Percentiles rank a stretch among this genome's conserved stretches.
Conservation (phyloP, 163 green algal genomes). For the Coccomyxa subellipsoidea region DNA sequence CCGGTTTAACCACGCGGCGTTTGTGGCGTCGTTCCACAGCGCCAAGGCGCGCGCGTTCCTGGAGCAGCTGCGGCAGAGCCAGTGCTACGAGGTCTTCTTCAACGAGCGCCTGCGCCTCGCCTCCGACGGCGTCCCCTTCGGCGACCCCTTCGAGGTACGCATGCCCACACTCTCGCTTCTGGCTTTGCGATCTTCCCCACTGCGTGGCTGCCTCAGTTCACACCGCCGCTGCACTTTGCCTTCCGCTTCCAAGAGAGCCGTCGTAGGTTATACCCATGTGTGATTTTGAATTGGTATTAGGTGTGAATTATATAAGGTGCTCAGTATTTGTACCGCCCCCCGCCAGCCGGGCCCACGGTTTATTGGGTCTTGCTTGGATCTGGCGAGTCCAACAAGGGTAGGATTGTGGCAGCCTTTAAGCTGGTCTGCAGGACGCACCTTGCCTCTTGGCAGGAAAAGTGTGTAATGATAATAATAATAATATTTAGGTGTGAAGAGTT, state of each 20-base stretch:
- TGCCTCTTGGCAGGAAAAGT: not conserved
- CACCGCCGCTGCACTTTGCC: too few species aligned
- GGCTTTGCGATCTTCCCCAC: not conserved
- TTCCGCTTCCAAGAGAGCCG: too few species aligned
- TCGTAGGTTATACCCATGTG: too few species aligned
- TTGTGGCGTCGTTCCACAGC: conserved; percentile 39
- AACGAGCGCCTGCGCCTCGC: conserved; percentile 60
- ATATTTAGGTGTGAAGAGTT: not conserved
- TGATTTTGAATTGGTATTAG: too few species aligned
- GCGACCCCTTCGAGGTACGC: conserved; percentile 37
- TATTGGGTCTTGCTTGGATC: too few species aligned
- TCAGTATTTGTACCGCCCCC: too few species aligned
- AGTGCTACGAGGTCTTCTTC: conserved; percentile 79
- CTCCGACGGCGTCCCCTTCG: conserved; percentile 22
- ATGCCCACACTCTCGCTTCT: too few species aligned
- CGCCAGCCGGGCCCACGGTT: too few species aligned
- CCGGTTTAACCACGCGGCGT: conserved; percentile 45
- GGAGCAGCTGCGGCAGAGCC: conserved; percentile 56
- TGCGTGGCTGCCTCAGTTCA: not conserved
- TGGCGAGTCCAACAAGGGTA: too few species aligned
- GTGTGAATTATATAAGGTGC: too few species aligned
- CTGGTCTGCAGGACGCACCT: too few species aligned
- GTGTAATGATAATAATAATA: not conserved
- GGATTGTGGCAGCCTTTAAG: too few species aligned
- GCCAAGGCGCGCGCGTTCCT: conserved; percentile 54